These are phyloP conservation scores for Taxillus chinensis DNA, from an alignment of 164 flowering plant genomes.

Conservation along the genomic window DNA sequence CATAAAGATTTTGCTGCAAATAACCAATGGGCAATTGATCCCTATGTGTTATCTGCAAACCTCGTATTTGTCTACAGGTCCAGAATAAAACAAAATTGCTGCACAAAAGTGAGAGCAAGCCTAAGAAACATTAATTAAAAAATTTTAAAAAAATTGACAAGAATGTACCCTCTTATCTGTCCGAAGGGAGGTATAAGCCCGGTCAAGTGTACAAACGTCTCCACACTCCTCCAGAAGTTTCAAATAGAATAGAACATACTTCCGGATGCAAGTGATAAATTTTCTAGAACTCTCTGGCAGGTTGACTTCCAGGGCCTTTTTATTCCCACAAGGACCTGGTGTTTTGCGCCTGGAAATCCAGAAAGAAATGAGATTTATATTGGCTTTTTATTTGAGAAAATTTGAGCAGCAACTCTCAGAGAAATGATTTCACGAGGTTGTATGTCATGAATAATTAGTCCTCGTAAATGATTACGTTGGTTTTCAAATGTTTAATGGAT, in stretches of 20 bases:
- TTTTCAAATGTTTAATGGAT: too few species aligned
- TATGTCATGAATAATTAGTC: too few species aligned
- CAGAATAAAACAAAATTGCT: neutral
- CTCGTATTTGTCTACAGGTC: too few species aligned
- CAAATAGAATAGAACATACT: constrained; percentile 74
- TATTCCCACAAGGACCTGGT: constrained; percentile 59
- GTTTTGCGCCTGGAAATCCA: constrained; percentile 64
- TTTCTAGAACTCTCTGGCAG: constrained; percentile 91
- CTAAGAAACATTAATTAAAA: neutral
- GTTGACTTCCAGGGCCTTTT: constrained; percentile 72
- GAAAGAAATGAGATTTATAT: constrained; percentile 6
- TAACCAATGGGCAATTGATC: too few species aligned
- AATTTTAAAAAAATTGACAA: neutral
- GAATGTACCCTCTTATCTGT: constrained; percentile 82
- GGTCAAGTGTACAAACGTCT: constrained; percentile 73
- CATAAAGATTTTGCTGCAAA: too few species aligned
- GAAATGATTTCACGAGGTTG: neutral
- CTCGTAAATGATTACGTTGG: too few species aligned
- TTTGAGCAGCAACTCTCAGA: neutral
- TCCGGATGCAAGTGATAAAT: constrained; percentile 90
- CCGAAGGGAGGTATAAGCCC: constrained; percentile 73
- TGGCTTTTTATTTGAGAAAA: neutral
- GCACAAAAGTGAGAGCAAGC: too few species aligned
- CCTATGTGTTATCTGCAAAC: neutral
- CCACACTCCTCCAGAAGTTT: constrained; percentile 75